Evolutionary conservation across 148 eudicot genomes (phyloP).

Genomic region (Persicaria tinctoria): DNA sequence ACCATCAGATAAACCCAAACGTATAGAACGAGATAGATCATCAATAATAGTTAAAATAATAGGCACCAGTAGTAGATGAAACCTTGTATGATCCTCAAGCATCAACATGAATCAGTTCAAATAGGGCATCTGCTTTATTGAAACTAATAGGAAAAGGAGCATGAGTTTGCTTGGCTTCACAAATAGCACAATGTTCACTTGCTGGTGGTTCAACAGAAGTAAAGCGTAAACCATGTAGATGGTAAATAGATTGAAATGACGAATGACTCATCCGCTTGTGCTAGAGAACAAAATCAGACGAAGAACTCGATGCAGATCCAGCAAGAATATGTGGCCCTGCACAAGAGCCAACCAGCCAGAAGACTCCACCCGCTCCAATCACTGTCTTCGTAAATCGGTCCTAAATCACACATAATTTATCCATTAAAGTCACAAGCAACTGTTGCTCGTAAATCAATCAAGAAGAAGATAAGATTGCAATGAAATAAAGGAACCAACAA

Average conservation of each 20-base stretch:
- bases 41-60: background rate
- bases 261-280: background rate
- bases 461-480: background rate
- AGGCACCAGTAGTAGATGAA: background rate
- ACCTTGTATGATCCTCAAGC: background rate
- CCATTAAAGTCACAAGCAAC: background rate
- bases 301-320: background rate
- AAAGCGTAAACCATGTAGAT: background rate
- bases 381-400: background rate
- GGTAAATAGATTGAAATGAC: background rate
- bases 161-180: background rate
- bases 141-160: background rate
- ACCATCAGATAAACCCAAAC: background rate
- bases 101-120: background rate
- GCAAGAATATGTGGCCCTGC: background rate
- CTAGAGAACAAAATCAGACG: background rate
- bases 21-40: background rate
- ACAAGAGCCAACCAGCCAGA: background rate
- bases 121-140: background rate
- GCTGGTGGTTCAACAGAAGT: background rate
- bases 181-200: background rate
- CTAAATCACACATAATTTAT: background rate
- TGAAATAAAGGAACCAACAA: background rate
- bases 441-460: background rate
- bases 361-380: background rate